Percentiles rank a stretch among this genome's conserved stretches.
Evolutionary conservation across 768 basidiomycete genomes (phyloP).

Genomic region (Lyophyllum decastes): DNA sequence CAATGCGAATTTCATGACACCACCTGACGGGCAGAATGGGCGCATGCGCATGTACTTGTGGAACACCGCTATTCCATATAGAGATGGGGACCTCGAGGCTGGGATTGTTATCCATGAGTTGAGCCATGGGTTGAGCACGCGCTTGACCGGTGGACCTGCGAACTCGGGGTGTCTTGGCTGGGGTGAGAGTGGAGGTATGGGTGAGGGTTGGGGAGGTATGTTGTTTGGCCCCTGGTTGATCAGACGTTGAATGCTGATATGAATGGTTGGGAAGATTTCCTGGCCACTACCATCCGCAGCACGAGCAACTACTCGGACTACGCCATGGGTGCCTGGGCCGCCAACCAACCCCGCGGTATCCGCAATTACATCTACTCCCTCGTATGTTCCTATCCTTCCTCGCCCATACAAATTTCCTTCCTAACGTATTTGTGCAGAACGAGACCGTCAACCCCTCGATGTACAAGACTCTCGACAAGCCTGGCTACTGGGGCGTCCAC

Average conservation of each 20-base stretch:
- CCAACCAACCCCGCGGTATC: conserved; percentile 75
- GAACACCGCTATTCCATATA: conserved; percentile 87
- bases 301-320: conserved; percentile 74
- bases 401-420: background rate
- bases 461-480: conserved; percentile 93
- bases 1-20: conserved; percentile 91
- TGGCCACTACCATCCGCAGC: conserved; percentile 87
- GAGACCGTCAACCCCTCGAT: conserved; percentile 80
- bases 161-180: conserved; percentile 94
- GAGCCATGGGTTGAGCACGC: conserved; percentile 88
- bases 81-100: conserved; percentile 94
- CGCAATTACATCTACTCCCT: conserved; percentile 87
- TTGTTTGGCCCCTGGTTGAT: background rate
- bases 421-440: conserved; percentile 36
- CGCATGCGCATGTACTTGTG: conserved; percentile 97
- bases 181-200: conserved; percentile 97
- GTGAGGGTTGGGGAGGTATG: conserved; percentile 91
- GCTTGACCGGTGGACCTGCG: conserved; percentile 90
- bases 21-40: conserved; percentile 82
- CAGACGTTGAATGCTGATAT: background rate
- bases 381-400: conserved; percentile 29
- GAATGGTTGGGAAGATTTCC: conserved; percentile 49
- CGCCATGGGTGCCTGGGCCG: conserved; percentile 95
- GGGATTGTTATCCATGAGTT: conserved; percentile 96
- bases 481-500: conserved; percentile 92